Evolutionary conservation across 495 filamentous ascomycete species (phyloP).

Genomic region (Penicillium nucicola): DNA sequence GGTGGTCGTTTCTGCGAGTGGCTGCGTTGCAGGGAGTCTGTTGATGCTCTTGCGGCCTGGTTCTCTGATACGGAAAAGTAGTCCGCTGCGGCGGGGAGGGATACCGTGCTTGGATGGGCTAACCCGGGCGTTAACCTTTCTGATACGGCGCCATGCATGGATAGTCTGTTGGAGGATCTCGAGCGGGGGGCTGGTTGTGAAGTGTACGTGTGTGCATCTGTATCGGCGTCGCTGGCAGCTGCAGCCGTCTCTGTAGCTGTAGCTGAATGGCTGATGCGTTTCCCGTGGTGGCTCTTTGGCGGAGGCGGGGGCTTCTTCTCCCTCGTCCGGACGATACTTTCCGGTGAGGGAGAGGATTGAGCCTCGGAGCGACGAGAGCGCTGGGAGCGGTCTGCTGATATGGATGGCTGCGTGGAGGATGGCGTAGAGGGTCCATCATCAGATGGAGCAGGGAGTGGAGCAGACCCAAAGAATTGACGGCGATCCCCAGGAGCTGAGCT

Average conservation of each 20-base stretch:
- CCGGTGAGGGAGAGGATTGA: slow-evolving; percentile 32
- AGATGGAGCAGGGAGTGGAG: slow-evolving; percentile 31
- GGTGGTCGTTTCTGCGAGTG: slow-evolving; percentile 45
- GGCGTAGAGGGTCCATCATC: slow-evolving; percentile 17
- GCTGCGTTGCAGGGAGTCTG: slow-evolving; percentile 34
- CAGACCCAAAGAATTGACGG: slow-evolving; percentile 16
- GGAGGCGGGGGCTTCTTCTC: slow-evolving; percentile 52
- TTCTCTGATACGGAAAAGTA: slow-evolving; percentile 26
- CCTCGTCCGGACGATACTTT: slow-evolving; percentile 19
- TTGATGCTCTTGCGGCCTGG: slow-evolving; percentile 11
- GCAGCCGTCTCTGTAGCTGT: slow-evolving; percentile 14
- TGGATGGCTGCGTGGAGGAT: slow-evolving; percentile 4
- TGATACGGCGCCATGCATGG: slow-evolving; percentile 25
- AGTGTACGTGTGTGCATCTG: slow-evolving; percentile 12
- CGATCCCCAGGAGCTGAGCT: slow-evolving; percentile 18
- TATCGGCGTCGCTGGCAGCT: no score
- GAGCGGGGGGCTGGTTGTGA: slow-evolving; percentile 22
- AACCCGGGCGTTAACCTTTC: slow-evolving; percentile 22
- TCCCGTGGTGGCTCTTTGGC: slow-evolving; percentile 65
- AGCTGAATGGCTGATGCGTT: slow-evolving; percentile 50
- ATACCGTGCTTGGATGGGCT: slow-evolving; percentile 49
- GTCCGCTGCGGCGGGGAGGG: slow-evolving; percentile 39
- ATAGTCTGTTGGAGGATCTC: slow-evolving; percentile 26
- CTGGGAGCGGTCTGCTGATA: slow-evolving; percentile 2
- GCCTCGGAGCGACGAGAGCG: slow-evolving; percentile 14